Evolutionary conservation across 208 protist genomes (phyloP).

Genomic region (Leptomonas pyrrhocoris): DNA sequence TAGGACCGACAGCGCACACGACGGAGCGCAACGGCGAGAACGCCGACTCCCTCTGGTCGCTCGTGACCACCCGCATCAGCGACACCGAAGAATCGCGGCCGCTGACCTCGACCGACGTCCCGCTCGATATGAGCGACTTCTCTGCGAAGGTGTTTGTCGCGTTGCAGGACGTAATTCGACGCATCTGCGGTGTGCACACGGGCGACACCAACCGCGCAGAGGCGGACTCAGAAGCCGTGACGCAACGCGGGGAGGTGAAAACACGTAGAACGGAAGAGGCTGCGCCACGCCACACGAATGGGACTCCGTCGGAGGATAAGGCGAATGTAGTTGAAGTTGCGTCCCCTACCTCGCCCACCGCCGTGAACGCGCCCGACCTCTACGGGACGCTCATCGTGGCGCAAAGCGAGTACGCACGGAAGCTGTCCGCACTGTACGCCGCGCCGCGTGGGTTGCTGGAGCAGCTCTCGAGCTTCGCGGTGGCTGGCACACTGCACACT

Average conservation of each 20-base stretch:
- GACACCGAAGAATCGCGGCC: constrained; percentile 19
- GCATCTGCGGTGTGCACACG: constrained; percentile 39
- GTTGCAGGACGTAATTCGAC: constrained; percentile 51
- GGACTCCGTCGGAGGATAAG: background rate
- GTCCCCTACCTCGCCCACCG: background rate
- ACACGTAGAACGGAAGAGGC: background rate
- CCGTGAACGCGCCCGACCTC: background rate
- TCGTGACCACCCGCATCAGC: constrained; percentile 24
- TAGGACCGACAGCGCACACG: background rate
- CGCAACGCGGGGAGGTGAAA: background rate
- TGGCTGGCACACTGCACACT: constrained; percentile 20
- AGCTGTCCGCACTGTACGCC: constrained; percentile 65
- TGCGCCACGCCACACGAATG: background rate
- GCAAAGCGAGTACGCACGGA: constrained; percentile 38
- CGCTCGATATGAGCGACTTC: constrained; percentile 80
- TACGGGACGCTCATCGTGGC: constrained; percentile 21
- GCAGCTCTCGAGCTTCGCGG: constrained; percentile 58
- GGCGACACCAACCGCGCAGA: constrained; percentile 2
- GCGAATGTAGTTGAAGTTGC: background rate
- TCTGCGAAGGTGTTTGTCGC: constrained; percentile 55
- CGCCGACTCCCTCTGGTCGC: constrained; percentile 25
- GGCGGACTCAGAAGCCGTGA: background rate
- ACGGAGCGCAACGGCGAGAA: background rate
- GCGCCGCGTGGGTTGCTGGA: constrained; percentile 60
- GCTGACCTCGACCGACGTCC: constrained; percentile 58